Evolutionary conservation across 2,329 filamentous ascomycete genomes (phyloP), one percentile per base, ranked within the genome.

Genomic region (Colletotrichum liriopes): DNA sequence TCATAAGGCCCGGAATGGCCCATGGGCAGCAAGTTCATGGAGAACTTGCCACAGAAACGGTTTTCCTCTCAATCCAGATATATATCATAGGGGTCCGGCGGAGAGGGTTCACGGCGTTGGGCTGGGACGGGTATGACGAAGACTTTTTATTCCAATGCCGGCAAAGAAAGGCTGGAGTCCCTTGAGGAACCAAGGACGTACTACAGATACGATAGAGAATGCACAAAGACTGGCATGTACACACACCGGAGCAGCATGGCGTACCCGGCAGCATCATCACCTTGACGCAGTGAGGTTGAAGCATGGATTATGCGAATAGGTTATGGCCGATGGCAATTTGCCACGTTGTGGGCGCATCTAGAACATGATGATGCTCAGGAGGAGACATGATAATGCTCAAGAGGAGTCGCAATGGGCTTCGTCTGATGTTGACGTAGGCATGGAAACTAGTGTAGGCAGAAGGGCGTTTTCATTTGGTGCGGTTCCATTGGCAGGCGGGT

Each of bases 201-300:
- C 32, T 70, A 47, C 58, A 65, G 59, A 60, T 52, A 43, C 35
- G 67, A 73, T 73, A 73, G 67, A 73, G 49, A 73, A 73, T 71
- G 71, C 59, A 67, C 49, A 62, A 73, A 74, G 63, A 74, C 41
- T 73, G 55, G 54, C 49, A 63, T 67, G 39, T 29, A 71, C 37
- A 65, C 26, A 43, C 63, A 62, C 11, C 35, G 23, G 8, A n/a
- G 62, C 26, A n/a, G 55, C 12, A 56, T 18, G 39, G 20, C 14
- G 45, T 23, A 23, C 8, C 35, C 37, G 7, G 14, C 20, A 3
- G 23, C 20, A 54, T 14, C 20, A 26, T 29, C 56, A 51, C 45
- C 3, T 37, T 41, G 47, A 54, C n/a, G 29, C 37, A 23, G 26
- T 12, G 26, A n/a, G 41, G 37, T 35, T 16, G 18, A 9, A 7